Percentiles rank a stretch among this genome's conserved stretches.
phyloP scores from a whole-genome alignment of 106 monocot genomes.

The Dendrobium huoshanense region DNA sequence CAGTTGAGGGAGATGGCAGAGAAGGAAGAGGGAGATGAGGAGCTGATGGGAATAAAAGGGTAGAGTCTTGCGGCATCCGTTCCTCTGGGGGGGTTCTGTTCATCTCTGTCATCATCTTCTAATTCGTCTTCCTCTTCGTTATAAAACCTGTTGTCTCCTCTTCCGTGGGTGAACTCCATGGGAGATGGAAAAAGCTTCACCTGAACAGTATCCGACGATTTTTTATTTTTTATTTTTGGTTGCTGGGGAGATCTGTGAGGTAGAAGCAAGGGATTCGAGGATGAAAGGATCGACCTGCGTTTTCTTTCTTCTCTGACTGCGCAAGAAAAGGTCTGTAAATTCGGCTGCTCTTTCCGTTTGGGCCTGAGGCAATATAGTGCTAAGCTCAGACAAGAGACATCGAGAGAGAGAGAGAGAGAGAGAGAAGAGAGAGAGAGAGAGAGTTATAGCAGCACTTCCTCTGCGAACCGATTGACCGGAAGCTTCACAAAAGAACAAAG shows the following conservation, averaged over 20 bases:
- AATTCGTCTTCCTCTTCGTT: not conserved
- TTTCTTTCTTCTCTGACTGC: slow-evolving; percentile 15
- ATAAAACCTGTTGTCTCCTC: slow-evolving; percentile 3
- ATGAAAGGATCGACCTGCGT: not conserved
- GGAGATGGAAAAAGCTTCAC: not conserved
- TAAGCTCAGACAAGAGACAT: not conserved
- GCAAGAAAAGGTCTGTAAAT: not conserved
- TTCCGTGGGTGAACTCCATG: slow-evolving; percentile 23
- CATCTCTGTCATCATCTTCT: not conserved
- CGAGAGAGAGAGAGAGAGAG: not conserved
- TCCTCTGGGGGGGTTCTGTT: too few relatives aligned
- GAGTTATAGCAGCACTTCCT: not conserved
- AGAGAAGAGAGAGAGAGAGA: not conserved
- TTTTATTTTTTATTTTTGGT: too few relatives aligned
- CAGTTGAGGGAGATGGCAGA: not conserved
- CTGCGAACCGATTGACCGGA: not conserved
- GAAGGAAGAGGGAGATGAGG: not conserved
- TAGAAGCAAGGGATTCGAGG: not conserved
- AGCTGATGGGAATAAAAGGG: too few relatives aligned
- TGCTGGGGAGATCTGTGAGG: not conserved
- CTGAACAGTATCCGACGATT: too few relatives aligned
- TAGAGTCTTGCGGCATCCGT: too few relatives aligned
- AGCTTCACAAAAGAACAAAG: not conserved
- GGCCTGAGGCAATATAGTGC: not conserved
- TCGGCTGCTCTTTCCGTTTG: not conserved